phyloP scores from a whole-genome alignment of 495 filamentous ascomycete species.

The Penicillium longicatenatum region DNA sequence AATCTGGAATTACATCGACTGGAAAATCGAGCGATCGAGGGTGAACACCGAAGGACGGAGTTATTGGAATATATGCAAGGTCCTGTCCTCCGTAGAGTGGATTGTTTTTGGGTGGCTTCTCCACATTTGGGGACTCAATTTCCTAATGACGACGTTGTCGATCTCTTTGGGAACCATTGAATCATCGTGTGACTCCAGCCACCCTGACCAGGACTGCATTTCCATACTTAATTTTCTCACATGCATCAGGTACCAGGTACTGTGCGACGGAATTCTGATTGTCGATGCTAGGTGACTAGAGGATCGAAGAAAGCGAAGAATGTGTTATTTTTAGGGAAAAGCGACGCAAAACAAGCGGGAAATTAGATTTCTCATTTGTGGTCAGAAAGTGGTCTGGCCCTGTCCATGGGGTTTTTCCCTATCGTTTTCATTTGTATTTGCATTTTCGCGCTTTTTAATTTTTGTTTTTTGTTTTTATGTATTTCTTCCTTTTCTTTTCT shows the following conservation, averaged over 20 bases:
- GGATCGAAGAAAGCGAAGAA: too few relatives aligned
- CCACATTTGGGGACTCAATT: not conserved
- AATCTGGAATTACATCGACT: not conserved
- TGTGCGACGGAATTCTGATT: slow-evolving; percentile 6
- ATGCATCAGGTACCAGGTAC: slow-evolving; percentile 26
- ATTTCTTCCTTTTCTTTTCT: slow-evolving; percentile 6
- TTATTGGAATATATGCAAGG: too few relatives aligned
- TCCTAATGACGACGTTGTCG: not conserved
- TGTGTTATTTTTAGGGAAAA: slow-evolving; percentile 20
- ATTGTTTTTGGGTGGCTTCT: not conserved
- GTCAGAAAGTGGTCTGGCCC: slow-evolving; percentile 2
- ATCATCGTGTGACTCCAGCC: not conserved
- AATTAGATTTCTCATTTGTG: not conserved
- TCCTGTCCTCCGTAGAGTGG: too few relatives aligned
- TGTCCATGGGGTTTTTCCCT: slow-evolving; percentile 9
- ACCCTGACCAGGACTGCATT: not conserved
- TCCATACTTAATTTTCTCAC: slow-evolving; percentile 6
- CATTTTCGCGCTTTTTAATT: too few relatives aligned
- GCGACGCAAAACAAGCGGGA: slow-evolving; percentile 6
- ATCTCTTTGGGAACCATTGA: not conserved
- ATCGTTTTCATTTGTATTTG: slow-evolving; percentile 14
- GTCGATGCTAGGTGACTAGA: too few relatives aligned
- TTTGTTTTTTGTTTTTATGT: slow-evolving; percentile 10
- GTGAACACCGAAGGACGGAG: too few relatives aligned
- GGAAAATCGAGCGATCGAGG: too few relatives aligned